phyloP scores from a whole-genome alignment of 2,329 filamentous ascomycete genomes.

The Lecanicillium sp. region DNA sequence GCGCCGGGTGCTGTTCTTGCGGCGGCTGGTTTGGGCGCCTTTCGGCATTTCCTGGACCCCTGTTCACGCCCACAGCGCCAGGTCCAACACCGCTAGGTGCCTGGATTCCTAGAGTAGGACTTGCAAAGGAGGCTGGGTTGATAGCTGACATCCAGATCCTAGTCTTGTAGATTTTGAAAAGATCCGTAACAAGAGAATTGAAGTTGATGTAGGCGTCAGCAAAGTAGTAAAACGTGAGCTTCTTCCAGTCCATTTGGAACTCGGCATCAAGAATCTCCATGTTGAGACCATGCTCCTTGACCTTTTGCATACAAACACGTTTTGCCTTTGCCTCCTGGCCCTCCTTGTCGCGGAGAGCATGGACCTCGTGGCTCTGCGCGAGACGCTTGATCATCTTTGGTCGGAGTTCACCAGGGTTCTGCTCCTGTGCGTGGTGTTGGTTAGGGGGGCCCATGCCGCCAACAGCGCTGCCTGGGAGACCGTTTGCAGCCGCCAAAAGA shows the following conservation, averaged over 20 bases:
- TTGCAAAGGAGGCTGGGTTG: conserved; percentile 92
- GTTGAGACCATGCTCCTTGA: conserved; percentile 84
- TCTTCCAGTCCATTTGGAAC: conserved; percentile 99
- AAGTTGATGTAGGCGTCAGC: conserved; percentile 98
- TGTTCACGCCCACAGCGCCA: conserved; percentile 53
- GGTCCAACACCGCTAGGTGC: conserved; percentile 60
- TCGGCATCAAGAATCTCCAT: conserved; percentile 99
- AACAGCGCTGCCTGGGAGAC: conserved; percentile 61
- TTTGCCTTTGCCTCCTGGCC: conserved; percentile 97
- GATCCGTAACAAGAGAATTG: conserved; percentile 90
- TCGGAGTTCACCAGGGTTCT: conserved; percentile 69
- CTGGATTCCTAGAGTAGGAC: conserved; percentile 63
- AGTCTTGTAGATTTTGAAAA: conserved; percentile 99
- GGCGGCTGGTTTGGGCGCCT: conserved; percentile 36
- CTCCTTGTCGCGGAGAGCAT: conserved; percentile 87
- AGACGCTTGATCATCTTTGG: conserved; percentile 96
- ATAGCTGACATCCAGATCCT: conserved; percentile 99
- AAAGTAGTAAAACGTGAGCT: conserved; percentile 98
- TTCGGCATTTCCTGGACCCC: conserved; percentile 31
- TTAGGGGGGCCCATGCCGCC: conserved; percentile 71
- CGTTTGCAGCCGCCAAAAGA: conserved; percentile 55
- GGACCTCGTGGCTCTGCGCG: conserved; percentile 84
- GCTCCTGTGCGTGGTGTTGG: conserved; percentile 66
- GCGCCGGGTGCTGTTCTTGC: conserved; percentile 22
- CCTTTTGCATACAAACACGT: conserved; percentile 92